Conservation (phyloP, 164 flowering plant species). For the Houttuynia cordata region DNA sequence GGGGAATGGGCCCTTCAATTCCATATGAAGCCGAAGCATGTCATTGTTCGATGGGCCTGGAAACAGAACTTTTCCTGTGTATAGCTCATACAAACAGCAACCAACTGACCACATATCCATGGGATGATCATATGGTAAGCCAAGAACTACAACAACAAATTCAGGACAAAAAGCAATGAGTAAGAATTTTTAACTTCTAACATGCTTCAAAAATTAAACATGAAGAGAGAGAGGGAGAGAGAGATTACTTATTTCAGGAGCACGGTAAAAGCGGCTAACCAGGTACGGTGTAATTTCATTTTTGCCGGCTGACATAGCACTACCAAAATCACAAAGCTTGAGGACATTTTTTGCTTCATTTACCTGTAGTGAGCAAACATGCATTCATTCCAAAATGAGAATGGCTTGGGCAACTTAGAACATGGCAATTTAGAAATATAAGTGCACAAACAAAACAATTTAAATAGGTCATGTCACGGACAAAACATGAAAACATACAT, state of each 20-base stretch:
- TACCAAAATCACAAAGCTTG: conserved; percentile 98
- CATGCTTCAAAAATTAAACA: background rate
- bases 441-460: too few species aligned
- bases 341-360: conserved; percentile 92
- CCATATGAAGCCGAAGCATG: conserved; percentile 99
- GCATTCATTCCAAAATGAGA: background rate
- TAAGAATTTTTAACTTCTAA: background rate
- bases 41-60: conserved; percentile 96
- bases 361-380: conserved; percentile 37
- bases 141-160: conserved; percentile 63
- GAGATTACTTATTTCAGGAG: conserved; percentile 96
- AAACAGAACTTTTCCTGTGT: conserved; percentile 86
- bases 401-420: background rate
- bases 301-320: conserved; percentile 99
- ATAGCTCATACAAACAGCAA: conserved; percentile 92
- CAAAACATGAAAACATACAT: background rate
- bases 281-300: conserved; percentile 97
- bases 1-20: conserved; percentile 89
- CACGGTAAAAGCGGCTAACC: conserved; percentile 98
- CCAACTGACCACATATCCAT: conserved; percentile 99
- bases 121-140: conserved; percentile 94
- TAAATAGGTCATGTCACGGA: too few species aligned
- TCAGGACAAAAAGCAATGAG: background rate
- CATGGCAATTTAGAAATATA: background rate
- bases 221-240: background rate